These are phyloP conservation scores for Thalassiosira hispida DNA, from an alignment of 352 stramenopile genomes.

Conservation along the genomic window DNA sequence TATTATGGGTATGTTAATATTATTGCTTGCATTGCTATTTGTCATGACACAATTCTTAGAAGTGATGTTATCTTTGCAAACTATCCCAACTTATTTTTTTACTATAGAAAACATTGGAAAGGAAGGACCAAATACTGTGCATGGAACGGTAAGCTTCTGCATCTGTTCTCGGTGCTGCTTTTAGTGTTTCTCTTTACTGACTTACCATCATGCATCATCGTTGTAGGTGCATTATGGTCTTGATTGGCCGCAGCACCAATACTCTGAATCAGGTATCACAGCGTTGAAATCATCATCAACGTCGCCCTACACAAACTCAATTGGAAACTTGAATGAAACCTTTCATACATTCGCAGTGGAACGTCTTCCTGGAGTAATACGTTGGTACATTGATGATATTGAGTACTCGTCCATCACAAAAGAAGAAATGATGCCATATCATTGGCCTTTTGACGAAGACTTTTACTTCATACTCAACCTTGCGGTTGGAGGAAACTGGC, in stretches of 20 bases:
- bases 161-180: not conserved
- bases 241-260: constrained; percentile 28
- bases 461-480: constrained; percentile 69
- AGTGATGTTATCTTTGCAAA: no score
- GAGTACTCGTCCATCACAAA: constrained; percentile 39
- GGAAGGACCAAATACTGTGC: constrained; percentile 45
- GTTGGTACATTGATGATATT: constrained; percentile 53
- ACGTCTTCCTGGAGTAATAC: constrained; percentile 30
- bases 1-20: constrained; percentile 42
- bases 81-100: no score
- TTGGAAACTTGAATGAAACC: constrained; percentile 32
- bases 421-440: constrained; percentile 44
- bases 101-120: constrained; percentile 49
- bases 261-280: constrained; percentile 22
- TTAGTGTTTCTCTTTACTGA: no score
- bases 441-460: constrained; percentile 59
- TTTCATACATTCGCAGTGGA: constrained; percentile 58
- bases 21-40: no score
- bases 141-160: constrained; percentile 39
- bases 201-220: not conserved
- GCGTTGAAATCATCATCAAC: constrained; percentile 8
- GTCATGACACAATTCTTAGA: no score
- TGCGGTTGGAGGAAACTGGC: constrained; percentile 60
- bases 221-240: constrained; percentile 37
- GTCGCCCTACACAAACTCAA: not conserved